Evolutionary conservation across 2,329 filamentous ascomycete species (phyloP).

Genomic region (Gnomoniopsis smithogilvyi): DNA sequence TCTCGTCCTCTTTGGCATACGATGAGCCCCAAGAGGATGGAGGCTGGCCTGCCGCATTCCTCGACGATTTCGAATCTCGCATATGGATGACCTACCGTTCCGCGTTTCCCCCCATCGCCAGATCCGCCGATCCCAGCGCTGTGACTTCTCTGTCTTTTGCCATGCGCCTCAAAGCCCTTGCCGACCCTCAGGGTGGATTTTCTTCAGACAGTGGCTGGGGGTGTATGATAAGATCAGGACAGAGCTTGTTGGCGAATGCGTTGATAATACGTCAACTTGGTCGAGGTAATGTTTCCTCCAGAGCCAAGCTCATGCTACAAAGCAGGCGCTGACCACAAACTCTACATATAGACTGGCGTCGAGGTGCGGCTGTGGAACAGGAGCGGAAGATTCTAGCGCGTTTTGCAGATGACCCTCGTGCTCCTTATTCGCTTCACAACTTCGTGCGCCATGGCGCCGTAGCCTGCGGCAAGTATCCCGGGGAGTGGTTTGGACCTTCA

Average conservation of each 20-base stretch:
- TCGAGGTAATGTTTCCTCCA: conserved; percentile 55
- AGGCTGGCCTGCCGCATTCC: conserved; percentile 80
- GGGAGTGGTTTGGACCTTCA: conserved; percentile 98
- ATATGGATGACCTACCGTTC: conserved; percentile 97
- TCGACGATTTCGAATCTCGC: conserved; percentile 88
- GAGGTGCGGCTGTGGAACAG: conserved; percentile 51
- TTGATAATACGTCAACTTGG: conserved; percentile 71
- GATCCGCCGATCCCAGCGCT: conserved; percentile 71
- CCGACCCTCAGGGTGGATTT: conserved; percentile 72
- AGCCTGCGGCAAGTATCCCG: conserved; percentile 89
- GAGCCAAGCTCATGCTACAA: not conserved
- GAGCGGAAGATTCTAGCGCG: conserved; percentile 72
- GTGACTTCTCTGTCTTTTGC: conserved; percentile 71
- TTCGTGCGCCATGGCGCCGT: conserved; percentile 87
- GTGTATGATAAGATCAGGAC: conserved; percentile 97
- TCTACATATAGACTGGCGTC: conserved; percentile 73
- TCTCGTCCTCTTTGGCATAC: conserved; percentile 49
- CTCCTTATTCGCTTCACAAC: conserved; percentile 91
- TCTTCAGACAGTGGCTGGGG: conserved; percentile 95
- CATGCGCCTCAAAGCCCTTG: conserved; percentile 77
- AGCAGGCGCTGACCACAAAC: not conserved
- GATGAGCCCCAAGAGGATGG: conserved; percentile 42
- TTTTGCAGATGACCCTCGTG: conserved; percentile 82
- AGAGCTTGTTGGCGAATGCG: conserved; percentile 87
- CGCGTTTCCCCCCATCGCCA: conserved; percentile 78